Conservation (phyloP, 2,329 filamentous ascomycete species). For the Bipolaris victoriae region DNA sequence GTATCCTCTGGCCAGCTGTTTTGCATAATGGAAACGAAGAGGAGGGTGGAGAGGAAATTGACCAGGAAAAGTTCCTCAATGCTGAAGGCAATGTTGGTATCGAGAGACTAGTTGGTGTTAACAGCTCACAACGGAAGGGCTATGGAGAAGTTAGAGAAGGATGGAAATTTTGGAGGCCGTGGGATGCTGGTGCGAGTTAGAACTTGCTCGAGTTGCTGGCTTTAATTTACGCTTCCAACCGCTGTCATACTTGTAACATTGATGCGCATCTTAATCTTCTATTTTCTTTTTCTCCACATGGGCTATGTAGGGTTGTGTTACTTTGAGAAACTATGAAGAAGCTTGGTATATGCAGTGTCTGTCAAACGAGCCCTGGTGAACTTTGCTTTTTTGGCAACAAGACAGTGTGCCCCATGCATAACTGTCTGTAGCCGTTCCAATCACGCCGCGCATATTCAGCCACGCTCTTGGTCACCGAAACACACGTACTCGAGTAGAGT, state of each 20-base stretch:
- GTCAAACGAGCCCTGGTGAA: not conserved
- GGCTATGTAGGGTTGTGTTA: not conserved
- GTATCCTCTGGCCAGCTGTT: constrained; percentile 91
- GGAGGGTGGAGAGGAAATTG: constrained; percentile 88
- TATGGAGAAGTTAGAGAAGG: constrained; percentile 46
- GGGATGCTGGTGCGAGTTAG: constrained; percentile 32
- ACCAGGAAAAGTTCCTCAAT: constrained; percentile 84
- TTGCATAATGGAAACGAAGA: constrained; percentile 83
- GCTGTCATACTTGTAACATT: constrained; percentile 3
- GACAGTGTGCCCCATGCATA: not conserved
- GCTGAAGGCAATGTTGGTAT: constrained; percentile 85
- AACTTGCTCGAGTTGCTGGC: not conserved
- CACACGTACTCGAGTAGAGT: too few relatives aligned
- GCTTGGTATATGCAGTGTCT: not conserved
- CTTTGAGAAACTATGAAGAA: not conserved
- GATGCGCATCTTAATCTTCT: constrained; percentile 1
- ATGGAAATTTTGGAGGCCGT: constrained; percentile 51
- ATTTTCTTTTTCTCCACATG: not conserved
- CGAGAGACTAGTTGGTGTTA: constrained; percentile 82
- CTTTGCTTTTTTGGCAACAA: not conserved
- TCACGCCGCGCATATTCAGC: too few relatives aligned
- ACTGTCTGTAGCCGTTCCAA: not conserved
- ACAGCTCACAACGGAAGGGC: constrained; percentile 31
- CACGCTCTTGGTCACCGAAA: not conserved
- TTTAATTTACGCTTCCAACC: not conserved